Percentiles rank a stretch among this genome's conserved stretches.
Conservation (phyloP, 2,329 filamentous ascomycete species). For the Talaromyces pinophilus region DNA sequence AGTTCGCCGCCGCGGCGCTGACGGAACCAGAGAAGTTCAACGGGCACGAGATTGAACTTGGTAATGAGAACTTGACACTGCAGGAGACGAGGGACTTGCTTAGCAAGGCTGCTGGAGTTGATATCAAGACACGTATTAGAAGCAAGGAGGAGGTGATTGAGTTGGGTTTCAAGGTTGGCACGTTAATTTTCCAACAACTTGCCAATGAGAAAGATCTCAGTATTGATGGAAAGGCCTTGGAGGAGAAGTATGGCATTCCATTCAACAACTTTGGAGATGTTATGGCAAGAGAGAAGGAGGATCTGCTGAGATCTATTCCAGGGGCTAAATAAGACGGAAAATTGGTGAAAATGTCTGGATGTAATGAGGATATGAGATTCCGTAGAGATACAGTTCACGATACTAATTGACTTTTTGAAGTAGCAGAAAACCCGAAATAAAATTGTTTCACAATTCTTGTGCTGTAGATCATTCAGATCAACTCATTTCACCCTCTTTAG, state of each 20-base stretch:
- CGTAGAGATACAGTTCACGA: background rate
- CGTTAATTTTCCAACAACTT: constrained; percentile 4
- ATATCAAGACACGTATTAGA: background rate
- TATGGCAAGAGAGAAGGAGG: background rate
- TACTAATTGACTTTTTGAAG: background rate
- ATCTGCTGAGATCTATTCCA: background rate
- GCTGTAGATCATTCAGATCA: no score
- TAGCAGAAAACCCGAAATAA: background rate
- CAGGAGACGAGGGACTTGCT: background rate
- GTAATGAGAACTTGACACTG: background rate
- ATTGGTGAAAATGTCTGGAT: background rate
- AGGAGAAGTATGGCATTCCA: background rate
- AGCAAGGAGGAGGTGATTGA: background rate
- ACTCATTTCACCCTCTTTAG: no score
- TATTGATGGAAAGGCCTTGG: background rate
- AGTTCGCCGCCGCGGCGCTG: background rate
- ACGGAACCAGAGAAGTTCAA: background rate
- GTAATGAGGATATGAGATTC: background rate
- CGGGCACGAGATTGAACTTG: background rate
- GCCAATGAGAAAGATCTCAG: background rate
- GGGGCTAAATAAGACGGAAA: background rate
- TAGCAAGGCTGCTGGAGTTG: background rate
- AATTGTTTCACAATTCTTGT: no score
- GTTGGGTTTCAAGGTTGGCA: background rate
- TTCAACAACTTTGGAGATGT: background rate